phyloP scores from a whole-genome alignment of 306 rosid species.

The Dalbergia cultrata region DNA sequence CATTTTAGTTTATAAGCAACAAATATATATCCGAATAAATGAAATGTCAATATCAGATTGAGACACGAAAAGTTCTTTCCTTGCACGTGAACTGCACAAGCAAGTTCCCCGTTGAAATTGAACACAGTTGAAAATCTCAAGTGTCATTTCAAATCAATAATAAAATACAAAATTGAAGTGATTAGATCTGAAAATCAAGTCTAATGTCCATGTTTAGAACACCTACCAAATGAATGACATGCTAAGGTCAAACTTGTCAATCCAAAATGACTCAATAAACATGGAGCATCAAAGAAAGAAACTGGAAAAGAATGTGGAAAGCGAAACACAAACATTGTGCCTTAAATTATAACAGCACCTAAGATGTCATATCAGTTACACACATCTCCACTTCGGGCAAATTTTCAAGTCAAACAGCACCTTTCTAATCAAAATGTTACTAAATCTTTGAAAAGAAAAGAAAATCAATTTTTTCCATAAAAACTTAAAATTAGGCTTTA shows the following conservation, averaged over 20 bases:
- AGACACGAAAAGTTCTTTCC: slow-evolving; percentile 35
- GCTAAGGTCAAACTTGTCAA: neutral
- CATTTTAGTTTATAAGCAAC: slow-evolving; percentile 10
- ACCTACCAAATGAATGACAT: neutral
- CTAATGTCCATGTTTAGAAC: neutral
- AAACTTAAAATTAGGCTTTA: neutral
- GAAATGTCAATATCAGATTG: neutral
- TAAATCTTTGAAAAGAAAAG: neutral
- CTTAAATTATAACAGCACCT: too few species aligned
- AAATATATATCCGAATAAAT: neutral
- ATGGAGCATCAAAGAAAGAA: neutral
- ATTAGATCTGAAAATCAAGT: neutral
- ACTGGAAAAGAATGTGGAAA: too few species aligned
- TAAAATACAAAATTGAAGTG: neutral
- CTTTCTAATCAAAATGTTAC: neutral
- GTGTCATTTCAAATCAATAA: neutral
- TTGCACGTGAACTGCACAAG: slow-evolving; percentile 29
- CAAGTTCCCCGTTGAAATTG: slow-evolving; percentile 23
- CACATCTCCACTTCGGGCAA: neutral
- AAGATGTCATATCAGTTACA: too few species aligned
- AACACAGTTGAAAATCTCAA: slow-evolving; percentile 8
- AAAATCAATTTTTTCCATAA: neutral
- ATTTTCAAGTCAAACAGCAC: neutral
- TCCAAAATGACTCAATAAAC: neutral
- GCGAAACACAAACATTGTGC: too few species aligned